phyloP scores from a whole-genome alignment of 768 basidiomycete species.

The Termitomyces sp. region DNA sequence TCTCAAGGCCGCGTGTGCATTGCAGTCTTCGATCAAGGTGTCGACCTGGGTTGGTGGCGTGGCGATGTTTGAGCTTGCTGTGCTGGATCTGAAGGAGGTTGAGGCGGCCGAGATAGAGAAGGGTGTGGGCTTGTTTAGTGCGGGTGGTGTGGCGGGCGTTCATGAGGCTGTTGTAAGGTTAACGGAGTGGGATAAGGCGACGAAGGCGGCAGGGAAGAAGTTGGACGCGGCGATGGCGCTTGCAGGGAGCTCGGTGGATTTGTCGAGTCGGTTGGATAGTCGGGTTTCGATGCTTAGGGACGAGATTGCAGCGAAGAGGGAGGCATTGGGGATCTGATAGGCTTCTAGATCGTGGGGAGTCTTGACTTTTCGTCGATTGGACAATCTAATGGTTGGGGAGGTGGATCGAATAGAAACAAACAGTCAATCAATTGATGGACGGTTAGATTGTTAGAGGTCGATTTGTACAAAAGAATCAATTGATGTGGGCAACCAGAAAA shows the following conservation, averaged over 20 bases:
- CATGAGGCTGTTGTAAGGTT: slow-evolving; percentile 15
- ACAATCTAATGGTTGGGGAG: no score
- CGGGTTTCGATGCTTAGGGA: slow-evolving; percentile 66
- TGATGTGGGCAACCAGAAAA: no score
- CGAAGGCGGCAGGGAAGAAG: slow-evolving; percentile 45
- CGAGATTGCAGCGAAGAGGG: slow-evolving; percentile 64
- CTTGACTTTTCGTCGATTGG: no score
- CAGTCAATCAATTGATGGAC: no score
- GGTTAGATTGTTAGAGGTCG: no score
- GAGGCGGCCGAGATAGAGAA: slow-evolving; percentile 26
- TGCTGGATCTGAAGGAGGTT: slow-evolving; percentile 62
- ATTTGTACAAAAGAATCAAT: no score
- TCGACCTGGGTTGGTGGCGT: slow-evolving; percentile 70
- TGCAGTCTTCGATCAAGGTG: slow-evolving; percentile 36
- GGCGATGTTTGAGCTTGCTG: slow-evolving; percentile 66
- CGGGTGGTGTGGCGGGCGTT: slow-evolving; percentile 3
- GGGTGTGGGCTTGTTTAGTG: slow-evolving; percentile 11
- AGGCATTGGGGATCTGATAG: slow-evolving; percentile 32
- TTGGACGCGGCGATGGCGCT: slow-evolving; percentile 50
- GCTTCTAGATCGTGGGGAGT: no score
- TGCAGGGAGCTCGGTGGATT: slow-evolving; percentile 53
- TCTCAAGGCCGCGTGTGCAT: slow-evolving; percentile 47
- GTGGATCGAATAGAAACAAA: no score
- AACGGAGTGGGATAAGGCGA: slow-evolving; percentile 41
- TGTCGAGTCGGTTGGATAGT: slow-evolving; percentile 63